These are phyloP conservation scores for Styphnolobium japonicum DNA, from an alignment of 306 rosid genomes.

Conservation along the genomic window DNA sequence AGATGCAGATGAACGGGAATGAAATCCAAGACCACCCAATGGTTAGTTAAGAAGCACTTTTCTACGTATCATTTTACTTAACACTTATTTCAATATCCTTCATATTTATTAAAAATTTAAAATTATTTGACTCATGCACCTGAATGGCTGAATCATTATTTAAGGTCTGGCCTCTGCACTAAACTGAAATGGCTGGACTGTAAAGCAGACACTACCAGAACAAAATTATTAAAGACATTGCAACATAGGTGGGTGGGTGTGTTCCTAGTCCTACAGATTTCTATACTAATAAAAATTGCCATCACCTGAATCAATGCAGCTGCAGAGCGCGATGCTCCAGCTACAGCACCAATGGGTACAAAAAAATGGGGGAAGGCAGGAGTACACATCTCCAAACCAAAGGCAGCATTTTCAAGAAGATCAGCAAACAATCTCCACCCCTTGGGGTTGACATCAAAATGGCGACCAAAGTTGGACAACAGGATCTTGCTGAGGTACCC, in stretches of 20 bases:
- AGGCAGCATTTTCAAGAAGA: constrained; percentile 84
- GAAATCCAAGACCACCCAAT: background rate
- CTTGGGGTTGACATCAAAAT: constrained; percentile 89
- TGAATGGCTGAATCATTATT: background rate
- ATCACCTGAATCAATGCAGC: constrained; percentile 61
- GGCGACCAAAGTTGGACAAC: constrained; percentile 86
- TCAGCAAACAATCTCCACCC: constrained; percentile 98
- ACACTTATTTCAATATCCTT: background rate
- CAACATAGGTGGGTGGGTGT: background rate
- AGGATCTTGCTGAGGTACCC: constrained; percentile 86
- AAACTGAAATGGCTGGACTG: background rate
- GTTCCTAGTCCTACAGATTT: background rate
- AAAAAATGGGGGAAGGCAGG: constrained; percentile 78
- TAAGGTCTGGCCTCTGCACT: background rate
- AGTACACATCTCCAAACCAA: constrained; percentile 88
- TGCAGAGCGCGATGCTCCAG: constrained; percentile 86
- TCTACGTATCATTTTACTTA: background rate
- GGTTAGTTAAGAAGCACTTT: background rate
- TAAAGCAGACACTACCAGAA: background rate
- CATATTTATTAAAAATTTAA: background rate
- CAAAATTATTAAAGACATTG: background rate
- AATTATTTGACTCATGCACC: background rate
- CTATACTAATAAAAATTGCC: background rate
- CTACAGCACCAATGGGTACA: constrained; percentile 80
- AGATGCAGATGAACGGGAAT: background rate